Conservation (phyloP, 2,329 filamentous ascomycete genomes). For the Xylariaceae sp. region DNA sequence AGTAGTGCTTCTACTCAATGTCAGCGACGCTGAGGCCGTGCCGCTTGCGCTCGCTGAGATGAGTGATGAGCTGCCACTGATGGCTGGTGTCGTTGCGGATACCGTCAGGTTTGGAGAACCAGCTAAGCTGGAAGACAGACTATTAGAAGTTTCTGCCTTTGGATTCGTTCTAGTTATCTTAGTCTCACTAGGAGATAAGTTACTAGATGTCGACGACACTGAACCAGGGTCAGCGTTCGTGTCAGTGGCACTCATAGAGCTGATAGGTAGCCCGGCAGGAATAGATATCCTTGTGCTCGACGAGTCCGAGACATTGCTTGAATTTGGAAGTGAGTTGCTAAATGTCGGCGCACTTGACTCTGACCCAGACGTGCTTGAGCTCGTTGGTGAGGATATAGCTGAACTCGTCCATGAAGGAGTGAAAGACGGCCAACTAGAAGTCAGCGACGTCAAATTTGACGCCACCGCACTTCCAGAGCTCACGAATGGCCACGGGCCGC, state of each 20-base stretch:
- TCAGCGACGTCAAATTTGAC: too few species aligned
- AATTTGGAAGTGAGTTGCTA: too few species aligned
- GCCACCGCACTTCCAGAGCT: too few species aligned
- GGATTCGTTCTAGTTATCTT: too few species aligned
- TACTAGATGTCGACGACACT: not conserved
- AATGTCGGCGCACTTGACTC: not conserved
- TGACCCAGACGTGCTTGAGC: not conserved
- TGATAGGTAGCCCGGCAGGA: too few species aligned
- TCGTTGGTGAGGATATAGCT: not conserved
- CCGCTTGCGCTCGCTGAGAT: not conserved
- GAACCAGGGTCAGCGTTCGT: not conserved
- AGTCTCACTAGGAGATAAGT: not conserved
- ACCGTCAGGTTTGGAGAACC: too few species aligned
- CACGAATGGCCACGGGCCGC: too few species aligned
- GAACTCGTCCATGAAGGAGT: not conserved
- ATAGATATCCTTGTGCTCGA: too few species aligned
- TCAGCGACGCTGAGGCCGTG: too few species aligned
- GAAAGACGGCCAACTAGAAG: not conserved
- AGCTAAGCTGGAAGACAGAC: not conserved
- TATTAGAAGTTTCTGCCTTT: not conserved
- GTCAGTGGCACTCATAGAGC: too few species aligned
- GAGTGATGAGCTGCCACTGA: not conserved
- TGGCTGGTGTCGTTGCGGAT: not conserved
- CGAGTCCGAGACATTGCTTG: too few species aligned
- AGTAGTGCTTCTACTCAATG: too few species aligned